phyloP scores from a whole-genome alignment of 2,329 filamentous ascomycete genomes.

The Peltaster fructicola region DNA sequence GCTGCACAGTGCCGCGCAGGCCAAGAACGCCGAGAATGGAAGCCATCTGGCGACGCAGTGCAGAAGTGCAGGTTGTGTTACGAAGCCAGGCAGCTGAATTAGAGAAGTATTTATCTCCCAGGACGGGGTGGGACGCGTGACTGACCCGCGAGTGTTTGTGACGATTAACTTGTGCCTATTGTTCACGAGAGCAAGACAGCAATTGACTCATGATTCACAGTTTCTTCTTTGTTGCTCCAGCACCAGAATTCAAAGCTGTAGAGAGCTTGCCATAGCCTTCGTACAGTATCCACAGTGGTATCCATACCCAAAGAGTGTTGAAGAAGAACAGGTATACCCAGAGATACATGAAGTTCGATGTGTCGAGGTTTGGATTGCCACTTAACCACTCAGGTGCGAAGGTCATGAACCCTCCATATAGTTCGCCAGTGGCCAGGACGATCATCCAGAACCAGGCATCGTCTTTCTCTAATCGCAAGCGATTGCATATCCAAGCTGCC shows the following conservation, averaged over 20 bases:
- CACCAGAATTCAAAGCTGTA: conserved; percentile 8
- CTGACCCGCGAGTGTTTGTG: too few species aligned
- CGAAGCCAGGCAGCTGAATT: background rate
- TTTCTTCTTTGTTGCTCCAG: conserved; percentile 3
- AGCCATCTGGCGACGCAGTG: background rate
- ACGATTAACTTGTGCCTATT: too few species aligned
- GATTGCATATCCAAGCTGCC: conserved; percentile 39
- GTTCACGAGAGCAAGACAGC: background rate
- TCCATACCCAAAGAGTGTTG: conserved; percentile 44
- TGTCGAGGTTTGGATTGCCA: conserved; percentile 38
- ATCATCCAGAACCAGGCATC: conserved; percentile 39
- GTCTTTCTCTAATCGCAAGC: conserved; percentile 16
- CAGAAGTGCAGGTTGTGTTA: background rate
- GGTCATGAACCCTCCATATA: conserved; percentile 35
- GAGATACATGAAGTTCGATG: conserved; percentile 41
- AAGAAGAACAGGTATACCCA: conserved; percentile 49
- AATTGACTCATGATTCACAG: conserved; percentile 5
- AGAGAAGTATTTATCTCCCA: background rate
- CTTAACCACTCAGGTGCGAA: conserved; percentile 37
- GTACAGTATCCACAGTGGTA: conserved; percentile 39
- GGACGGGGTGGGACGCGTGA: too few species aligned
- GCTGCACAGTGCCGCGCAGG: too few species aligned
- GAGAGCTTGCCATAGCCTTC: conserved; percentile 29
- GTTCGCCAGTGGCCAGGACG: conserved; percentile 42
- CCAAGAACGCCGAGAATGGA: background rate